Percentiles rank a stretch among this genome's conserved stretches.
phyloP scores from a whole-genome alignment of 1,139 yeast genomes.

The Taphrina communis region DNA sequence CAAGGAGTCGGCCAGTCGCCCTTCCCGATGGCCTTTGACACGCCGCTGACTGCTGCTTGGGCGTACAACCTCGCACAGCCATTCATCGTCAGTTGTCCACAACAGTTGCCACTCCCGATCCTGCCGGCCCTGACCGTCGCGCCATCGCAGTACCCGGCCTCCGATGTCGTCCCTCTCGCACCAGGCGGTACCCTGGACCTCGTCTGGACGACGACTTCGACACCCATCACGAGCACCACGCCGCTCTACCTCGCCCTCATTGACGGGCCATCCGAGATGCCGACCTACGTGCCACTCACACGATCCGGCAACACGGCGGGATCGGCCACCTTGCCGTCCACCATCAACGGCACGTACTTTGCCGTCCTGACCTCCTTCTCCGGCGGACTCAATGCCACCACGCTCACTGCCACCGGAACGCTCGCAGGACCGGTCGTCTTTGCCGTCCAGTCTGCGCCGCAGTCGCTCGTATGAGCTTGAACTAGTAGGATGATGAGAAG shows the following conservation, averaged over 20 bases:
- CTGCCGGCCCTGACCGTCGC: conserved; percentile 42
- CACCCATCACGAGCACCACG: conserved; percentile 17
- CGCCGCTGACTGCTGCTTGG: conserved; percentile 30
- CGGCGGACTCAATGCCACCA: conserved; percentile 31
- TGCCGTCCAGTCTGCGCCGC: conserved; percentile 23
- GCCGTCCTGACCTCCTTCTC: conserved; percentile 42
- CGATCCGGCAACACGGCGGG: conserved; percentile 5
- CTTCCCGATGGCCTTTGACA: conserved; percentile 38
- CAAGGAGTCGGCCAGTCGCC: conserved; percentile 34
- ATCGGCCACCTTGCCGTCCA: conserved; percentile 33
- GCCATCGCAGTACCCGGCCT: conserved; percentile 27
- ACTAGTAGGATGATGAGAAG: no score
- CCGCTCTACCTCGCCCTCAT: conserved; percentile 22
- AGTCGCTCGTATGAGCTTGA: not conserved
- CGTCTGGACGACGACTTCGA: conserved; percentile 39
- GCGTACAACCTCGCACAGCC: conserved; percentile 38
- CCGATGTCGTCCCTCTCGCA: conserved; percentile 32
- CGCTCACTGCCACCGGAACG: conserved; percentile 35
- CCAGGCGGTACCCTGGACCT: conserved; percentile 9
- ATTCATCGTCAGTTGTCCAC: conserved; percentile 43
- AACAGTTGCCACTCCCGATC: conserved; percentile 43
- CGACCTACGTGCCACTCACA: conserved; percentile 16
- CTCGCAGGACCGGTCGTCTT: conserved; percentile 43
- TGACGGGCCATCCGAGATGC: conserved; percentile 14
- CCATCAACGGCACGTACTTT: conserved; percentile 41